Percentiles rank a stretch among this genome's conserved stretches.
Conservation (phyloP, 768 basidiomycete species). For the Tricholoma saponaceum region DNA sequence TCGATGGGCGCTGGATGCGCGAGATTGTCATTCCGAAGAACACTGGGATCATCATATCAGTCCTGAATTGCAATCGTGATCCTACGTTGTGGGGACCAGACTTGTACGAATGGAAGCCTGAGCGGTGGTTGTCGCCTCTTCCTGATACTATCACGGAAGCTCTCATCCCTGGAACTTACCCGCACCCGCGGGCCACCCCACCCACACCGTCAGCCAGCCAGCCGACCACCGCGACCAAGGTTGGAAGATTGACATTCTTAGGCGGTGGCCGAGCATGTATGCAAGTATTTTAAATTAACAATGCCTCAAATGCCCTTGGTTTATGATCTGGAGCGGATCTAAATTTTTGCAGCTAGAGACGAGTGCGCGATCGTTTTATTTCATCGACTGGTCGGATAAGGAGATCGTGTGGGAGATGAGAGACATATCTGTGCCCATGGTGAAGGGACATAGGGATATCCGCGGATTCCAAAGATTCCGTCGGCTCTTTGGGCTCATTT, state of each 20-base stretch:
- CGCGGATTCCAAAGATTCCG: background rate
- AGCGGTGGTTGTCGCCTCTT: slow-evolving; percentile 33
- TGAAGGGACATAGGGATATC: slow-evolving; percentile 10
- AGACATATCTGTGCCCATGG: slow-evolving; percentile 17
- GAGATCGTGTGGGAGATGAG: slow-evolving; percentile 28
- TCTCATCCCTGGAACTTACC: slow-evolving; percentile 34
- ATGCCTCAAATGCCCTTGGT: no score
- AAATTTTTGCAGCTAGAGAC: slow-evolving; percentile 53
- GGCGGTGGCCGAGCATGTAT: slow-evolving; percentile 31
- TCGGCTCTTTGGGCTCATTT: no score
- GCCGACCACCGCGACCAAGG: background rate
- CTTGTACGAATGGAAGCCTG: slow-evolving; percentile 36
- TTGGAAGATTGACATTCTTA: slow-evolving; percentile 30
- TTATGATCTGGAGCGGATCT: slow-evolving; percentile 28
- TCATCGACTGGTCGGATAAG: slow-evolving; percentile 9
- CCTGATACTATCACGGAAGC: slow-evolving; percentile 25
- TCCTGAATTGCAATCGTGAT: slow-evolving; percentile 34
- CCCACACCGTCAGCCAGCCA: background rate
- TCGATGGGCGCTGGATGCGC: slow-evolving; percentile 30
- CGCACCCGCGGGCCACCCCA: slow-evolving; percentile 25
- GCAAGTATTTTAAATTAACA: slow-evolving; percentile 12
- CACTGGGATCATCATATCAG: slow-evolving; percentile 34
- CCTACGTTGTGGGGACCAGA: slow-evolving; percentile 39
- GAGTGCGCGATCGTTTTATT: slow-evolving; percentile 25
- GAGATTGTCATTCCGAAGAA: slow-evolving; percentile 35